Evolutionary conservation across 306 rosid genomes (phyloP), one percentile per base, ranked within the genome.

Genomic region (Cucurbita moschata): DNA sequence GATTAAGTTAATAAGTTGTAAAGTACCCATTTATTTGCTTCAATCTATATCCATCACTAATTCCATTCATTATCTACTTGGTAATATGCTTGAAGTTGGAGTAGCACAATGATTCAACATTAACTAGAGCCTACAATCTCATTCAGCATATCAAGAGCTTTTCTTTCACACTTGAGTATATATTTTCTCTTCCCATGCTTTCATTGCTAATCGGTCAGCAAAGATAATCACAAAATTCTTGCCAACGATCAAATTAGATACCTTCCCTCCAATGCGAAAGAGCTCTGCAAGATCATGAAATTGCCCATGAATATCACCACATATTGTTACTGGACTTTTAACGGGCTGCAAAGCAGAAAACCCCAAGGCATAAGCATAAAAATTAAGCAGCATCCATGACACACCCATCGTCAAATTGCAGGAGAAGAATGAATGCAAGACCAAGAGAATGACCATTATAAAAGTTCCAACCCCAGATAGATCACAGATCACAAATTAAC

Each of bases 201-300:
- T 67, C 21, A 19, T 46, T 42, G 47, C 56, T 70, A 70, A 44
- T 69, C 44, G 50, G 30, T 50, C 55, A 47, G 46, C 44, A 30
- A 15, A 46, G 42, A 70, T 50, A 70, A 50, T 37, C 74, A 70
- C 13, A 10, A 49, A 18, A 47, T 14, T 70, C 55, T 15, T 47
- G 74, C 58, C 59, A 70, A 50, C 16, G 44, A 44, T 68, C 57
- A 56, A 59, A 77, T 75, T 43, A 54, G 75, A 69, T 90, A 90
- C 98, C 98, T 88, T 94, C 63, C 97, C 97, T 72, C 98, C 97
- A 79, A 94, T 94, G 78, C 95, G 96, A 73, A 94, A 90, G 69
- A 94, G 98, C 85, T 94, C 97, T 1, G 98, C 96, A 79, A 94
- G 98, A 82, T 94, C 98, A 74, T 94, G 98, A 78, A 94, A 94